These are phyloP conservation scores for Stachybotrys chlorohalonatus DNA, from an alignment of 2,329 filamentous ascomycete species.

Conservation along the genomic window DNA sequence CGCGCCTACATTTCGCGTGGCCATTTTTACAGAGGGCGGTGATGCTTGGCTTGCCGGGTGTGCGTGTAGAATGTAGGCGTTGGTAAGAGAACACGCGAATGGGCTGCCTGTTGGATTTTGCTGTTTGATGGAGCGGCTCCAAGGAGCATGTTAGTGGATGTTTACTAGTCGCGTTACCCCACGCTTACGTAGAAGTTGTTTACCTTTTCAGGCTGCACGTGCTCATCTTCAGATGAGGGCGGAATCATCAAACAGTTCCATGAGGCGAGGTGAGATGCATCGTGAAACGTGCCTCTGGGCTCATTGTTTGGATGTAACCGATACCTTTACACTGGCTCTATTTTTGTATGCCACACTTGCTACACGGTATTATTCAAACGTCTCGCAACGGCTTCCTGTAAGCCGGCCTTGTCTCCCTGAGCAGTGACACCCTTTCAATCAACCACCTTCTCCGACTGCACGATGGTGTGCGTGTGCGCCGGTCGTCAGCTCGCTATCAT, in stretches of 20 bases:
- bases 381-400: not conserved
- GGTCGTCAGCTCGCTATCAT: not conserved
- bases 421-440: not conserved
- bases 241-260: no score
- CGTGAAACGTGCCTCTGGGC: no score
- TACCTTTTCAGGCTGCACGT: no score
- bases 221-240: no score
- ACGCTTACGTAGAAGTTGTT: no score
- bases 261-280: no score
- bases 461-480: not conserved
- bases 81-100: not conserved
- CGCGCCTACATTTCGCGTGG: conserved; percentile 19
- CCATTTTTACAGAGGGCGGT: conserved; percentile 10
- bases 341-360: not conserved
- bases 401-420: not conserved
- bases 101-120: no score
- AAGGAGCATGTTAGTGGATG: no score
- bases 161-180: no score
- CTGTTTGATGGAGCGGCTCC: no score
- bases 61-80: not conserved
- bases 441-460: not conserved
- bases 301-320: no score
- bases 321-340: not conserved
- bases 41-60: not conserved
- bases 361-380: not conserved